Evolutionary conservation across 768 basidiomycete genomes (phyloP), one percentile per base, ranked within the genome.

Genomic region (Hortiboletus campestris): DNA sequence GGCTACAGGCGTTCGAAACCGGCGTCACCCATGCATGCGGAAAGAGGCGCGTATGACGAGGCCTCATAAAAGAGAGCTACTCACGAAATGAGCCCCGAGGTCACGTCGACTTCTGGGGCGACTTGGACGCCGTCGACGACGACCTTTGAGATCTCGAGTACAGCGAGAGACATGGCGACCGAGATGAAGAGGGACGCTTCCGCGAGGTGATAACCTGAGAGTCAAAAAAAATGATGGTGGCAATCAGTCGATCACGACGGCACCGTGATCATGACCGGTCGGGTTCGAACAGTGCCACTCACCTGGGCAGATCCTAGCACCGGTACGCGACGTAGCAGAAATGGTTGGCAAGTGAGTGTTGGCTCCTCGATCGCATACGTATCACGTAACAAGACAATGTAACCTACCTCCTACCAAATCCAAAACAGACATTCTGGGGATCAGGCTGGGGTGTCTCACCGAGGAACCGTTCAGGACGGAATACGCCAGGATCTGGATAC

Each of bases 71-170:
- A 28, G n/a, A 42, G 1, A 25, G 4, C 25, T 1, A 63, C 75
- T 29, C 51, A 81, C 82, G 75, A 78, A 49, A 83, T 72, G 0
- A 70, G 69, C 2, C 81, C 81, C 0, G 75, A 72, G 0, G 73
- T 76, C 17, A 52, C 13, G 34, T 79, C 79, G 40, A 76, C 70
- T 45, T 76, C 73, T 7, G 82, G 81, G 0, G 74, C 72, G 35
- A 81, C 67, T 28, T 75, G 73, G 0, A 72, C 64, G 0, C 78
- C 78, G n/a, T 76, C 67, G 39, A 74, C 72, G 0, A 78, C 56
- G 0, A 65, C 72, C 49, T 76, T 79, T 17, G 69, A 67, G 22
- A 84, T 72, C 10, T 78, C 59, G 51, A 83, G 76, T 4, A 74
- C 72, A 1, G 80, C 75, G n/a, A 84, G 75, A 17, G 77, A 76